A percentile compares a stretch with the other conserved stretches of the same genome.
Conservation (phyloP, 805 yeast genomes). For the Metschnikowia vanudenii region DNA sequence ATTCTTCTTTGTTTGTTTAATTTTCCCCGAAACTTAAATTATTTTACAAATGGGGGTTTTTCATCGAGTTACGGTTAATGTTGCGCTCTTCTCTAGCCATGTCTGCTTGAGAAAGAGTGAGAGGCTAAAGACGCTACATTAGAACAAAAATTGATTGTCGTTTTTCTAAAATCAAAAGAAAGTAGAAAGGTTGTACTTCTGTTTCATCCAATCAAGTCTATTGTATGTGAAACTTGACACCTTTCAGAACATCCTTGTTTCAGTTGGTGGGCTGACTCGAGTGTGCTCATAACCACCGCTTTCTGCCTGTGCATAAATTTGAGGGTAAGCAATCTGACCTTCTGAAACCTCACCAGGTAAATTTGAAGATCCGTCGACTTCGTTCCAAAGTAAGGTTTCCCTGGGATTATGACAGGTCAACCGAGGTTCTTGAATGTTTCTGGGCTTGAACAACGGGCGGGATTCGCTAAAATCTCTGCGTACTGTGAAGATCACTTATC, state of each 20-base stretch:
- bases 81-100: no score
- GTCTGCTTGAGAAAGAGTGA: no score
- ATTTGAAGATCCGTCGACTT: not conserved
- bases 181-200: no score
- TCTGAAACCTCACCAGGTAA: not conserved
- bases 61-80: no score
- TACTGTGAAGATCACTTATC: conserved; percentile 13
- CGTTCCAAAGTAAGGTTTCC: not conserved
- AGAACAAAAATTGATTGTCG: no score
- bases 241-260: not conserved
- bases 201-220: not conserved
- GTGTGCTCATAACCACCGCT: conserved; percentile 1
- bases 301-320: not conserved
- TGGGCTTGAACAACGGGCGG: conserved; percentile 8
- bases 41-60: no score
- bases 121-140: no score
- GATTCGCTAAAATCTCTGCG: conserved; percentile 9
- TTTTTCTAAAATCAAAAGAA: no score
- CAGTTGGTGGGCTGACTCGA: not conserved
- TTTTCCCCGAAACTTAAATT: no score
- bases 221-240: not conserved
- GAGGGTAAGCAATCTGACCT: not conserved
- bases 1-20: no score
- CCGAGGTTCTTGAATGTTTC: conserved; percentile 11
- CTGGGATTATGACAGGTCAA: not conserved